Conservation (phyloP, 2,329 filamentous ascomycete genomes). For the Penicillium corylophilum region DNA sequence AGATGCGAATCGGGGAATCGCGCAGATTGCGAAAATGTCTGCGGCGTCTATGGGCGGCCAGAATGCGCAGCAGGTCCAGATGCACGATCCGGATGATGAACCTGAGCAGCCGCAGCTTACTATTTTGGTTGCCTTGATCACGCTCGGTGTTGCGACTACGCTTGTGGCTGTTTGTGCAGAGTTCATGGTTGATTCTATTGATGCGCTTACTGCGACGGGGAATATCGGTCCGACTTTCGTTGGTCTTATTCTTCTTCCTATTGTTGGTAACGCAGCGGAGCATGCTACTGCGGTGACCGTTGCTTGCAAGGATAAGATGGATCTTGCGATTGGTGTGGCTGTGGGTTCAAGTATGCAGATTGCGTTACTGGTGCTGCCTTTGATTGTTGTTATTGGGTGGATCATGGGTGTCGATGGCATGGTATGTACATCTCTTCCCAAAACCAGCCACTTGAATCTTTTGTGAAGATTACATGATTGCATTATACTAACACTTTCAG, state of each 20-base stretch:
- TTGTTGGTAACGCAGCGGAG: constrained; percentile 66
- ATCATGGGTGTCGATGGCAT: constrained; percentile 58
- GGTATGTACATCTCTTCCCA: constrained; percentile 35
- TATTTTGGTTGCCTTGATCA: constrained; percentile 68
- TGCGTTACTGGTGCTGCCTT: constrained; percentile 60
- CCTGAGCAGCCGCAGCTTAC: constrained; percentile 73
- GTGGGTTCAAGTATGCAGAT: constrained; percentile 67
- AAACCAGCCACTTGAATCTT: too few species aligned
- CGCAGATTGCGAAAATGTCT: constrained; percentile 54
- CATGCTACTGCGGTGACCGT: constrained; percentile 64
- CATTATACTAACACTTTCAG: too few species aligned
- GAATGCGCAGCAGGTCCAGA: constrained; percentile 48
- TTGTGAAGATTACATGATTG: too few species aligned
- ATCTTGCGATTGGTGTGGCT: constrained; percentile 64
- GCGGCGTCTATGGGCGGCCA: constrained; percentile 50
- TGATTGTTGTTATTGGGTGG: constrained; percentile 63
- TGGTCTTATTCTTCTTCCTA: constrained; percentile 63
- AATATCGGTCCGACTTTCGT: constrained; percentile 60
- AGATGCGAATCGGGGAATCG: constrained; percentile 50
- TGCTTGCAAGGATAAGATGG: constrained; percentile 67
- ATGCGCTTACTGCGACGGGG: constrained; percentile 51
- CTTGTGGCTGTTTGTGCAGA: constrained; percentile 76
- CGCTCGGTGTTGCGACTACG: constrained; percentile 70
- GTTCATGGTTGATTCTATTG: constrained; percentile 62
- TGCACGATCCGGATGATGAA: constrained; percentile 65